Base-by-base conservation (phyloP, 2,329 filamentous ascomycete species). In the Ustulina deusta region DNA sequence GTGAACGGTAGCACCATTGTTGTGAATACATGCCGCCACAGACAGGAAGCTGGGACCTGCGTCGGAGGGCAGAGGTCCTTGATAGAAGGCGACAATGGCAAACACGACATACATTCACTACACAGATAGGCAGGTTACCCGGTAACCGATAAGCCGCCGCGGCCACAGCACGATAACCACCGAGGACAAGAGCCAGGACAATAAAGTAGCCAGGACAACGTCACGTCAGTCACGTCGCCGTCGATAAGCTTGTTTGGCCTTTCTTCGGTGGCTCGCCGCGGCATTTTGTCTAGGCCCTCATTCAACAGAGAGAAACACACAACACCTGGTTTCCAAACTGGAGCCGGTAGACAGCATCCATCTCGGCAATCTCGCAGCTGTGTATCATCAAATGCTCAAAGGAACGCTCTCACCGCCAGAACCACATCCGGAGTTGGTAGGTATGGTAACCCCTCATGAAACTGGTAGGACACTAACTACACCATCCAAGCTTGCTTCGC, bases 11-110 rank as follows among this genome's bases (percentile, higher is more conserved):
- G n/a, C 56, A 55, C 51, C 49, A 10, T 59, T 51, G 58, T 59
- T 51, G 58, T 58, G 44, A 42, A 54, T 49, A 38, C 44, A 54
- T 36, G n/a, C 22, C 22, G 32, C 34, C 34, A 38, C 15, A 34
- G 49, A 34, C n/a, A 61, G 61, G 64, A 67, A 69, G 56, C 62
- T 51, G 57, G 57, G 60, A 61, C 51, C 57, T 59, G 5, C 13
- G 42, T 32, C 58, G 29, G 46, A 59, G 25, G 48, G 38, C 46
- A 32, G 38, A 34, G 25, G 29, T 32, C 27, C 42, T 27, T 38
- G 36, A 27, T 25, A 49, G 51, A 58, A 36, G 52, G 52, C 32
- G 42, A 40, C 59, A 63, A 46, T 57, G 40, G 17, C 61, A 68
- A 65, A 55, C 49, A 32, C 44, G 2, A 48, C 20, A 9, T 27